These are phyloP conservation scores for Pythium aphanidermatum DNA, from an alignment of 352 stramenopile genomes.

Conservation along the genomic window DNA sequence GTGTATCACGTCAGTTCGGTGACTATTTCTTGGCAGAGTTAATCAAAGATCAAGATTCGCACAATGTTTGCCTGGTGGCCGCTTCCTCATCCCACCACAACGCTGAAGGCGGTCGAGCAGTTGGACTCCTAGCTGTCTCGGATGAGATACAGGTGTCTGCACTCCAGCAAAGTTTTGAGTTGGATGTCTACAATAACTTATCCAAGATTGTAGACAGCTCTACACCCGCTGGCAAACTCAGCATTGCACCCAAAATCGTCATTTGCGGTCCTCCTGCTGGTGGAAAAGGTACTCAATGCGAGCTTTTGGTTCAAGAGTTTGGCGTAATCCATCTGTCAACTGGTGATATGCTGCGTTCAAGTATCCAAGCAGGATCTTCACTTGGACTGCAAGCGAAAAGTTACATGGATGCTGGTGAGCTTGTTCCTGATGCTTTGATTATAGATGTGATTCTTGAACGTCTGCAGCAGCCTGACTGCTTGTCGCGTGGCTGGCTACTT, in stretches of 20 bases:
- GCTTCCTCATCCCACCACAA: conserved; percentile 22
- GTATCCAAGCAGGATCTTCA: conserved; percentile 44
- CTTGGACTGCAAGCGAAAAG: conserved; percentile 30
- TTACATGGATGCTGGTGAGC: conserved; percentile 40
- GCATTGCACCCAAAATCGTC: conserved; percentile 34
- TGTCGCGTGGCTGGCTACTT: conserved; percentile 81
- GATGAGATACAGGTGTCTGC: conserved; percentile 77
- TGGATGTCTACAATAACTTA: conserved; percentile 75
- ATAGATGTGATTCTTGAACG: conserved; percentile 55
- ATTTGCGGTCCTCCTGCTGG: conserved; percentile 74
- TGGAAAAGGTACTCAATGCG: conserved; percentile 96
- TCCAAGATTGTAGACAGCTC: conserved; percentile 25
- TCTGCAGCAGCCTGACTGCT: conserved; percentile 77
- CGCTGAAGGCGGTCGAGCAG: conserved; percentile 21
- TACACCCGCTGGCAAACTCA: not conserved
- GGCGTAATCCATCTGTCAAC: conserved; percentile 89
- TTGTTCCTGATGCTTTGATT: conserved; percentile 44
- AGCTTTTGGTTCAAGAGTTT: conserved; percentile 78
- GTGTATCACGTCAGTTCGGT: conserved; percentile 70
- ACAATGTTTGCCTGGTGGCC: conserved; percentile 81
- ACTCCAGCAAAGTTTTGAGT: conserved; percentile 83
- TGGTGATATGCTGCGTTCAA: conserved; percentile 86
- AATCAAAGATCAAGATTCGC: conserved; percentile 82
- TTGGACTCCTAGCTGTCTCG: conserved; percentile 78
- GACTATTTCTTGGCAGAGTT: conserved; percentile 92